Base-by-base conservation (phyloP, 2,329 filamentous ascomycete genomes). In the Apiospora malaysiana region DNA sequence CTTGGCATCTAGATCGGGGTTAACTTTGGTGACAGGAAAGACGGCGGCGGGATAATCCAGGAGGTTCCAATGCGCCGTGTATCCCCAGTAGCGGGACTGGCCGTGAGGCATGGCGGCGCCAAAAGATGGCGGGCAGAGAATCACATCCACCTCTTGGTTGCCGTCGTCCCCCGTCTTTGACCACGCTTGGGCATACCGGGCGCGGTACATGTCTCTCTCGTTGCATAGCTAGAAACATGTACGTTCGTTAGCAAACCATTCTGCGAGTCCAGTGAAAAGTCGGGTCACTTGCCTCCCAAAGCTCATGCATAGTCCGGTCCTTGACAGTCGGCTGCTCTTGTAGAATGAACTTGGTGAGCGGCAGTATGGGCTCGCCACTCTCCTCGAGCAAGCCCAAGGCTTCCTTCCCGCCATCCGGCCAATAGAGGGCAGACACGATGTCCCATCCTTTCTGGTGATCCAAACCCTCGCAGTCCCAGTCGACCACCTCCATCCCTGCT, bases 41-140 rank as follows among this genome's bases (percentile, higher is more conserved):
- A 85, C 82, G 18, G 84, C 76, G 4, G 82, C 83, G 2, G 87
- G 85, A 75, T 87, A 87, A 73, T 89, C 86, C 5, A 89, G 80
- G 56, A 89, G 70, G 75, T 89, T 89, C 86, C 86, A 89, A 69
- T 86, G 82, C 18, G 82, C 81, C 0, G 86, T 88, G 72, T 89
- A 89, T 6, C 81, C 81, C 86, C 87, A 89, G 74, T 88, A 88
- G 47, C 79, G 81, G 1, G 86, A 81, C 27, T 81, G 80, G 68
- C 86, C 80, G 65, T 86, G 81, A 18, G 81, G 81, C 84, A 83
- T 46, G 10, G 72, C 1, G 86, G 87, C 5, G 82, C 82, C 6
- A 84, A 84, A 4, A 83, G 85, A 5, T 81, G 83, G 1, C 1
- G 87, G 87, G 68, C 85, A 86, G 0, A 89, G 79, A 9, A 89